phyloP scores from a whole-genome alignment of 2,329 filamentous ascomycete genomes.

The Epichloe sylvatica region DNA sequence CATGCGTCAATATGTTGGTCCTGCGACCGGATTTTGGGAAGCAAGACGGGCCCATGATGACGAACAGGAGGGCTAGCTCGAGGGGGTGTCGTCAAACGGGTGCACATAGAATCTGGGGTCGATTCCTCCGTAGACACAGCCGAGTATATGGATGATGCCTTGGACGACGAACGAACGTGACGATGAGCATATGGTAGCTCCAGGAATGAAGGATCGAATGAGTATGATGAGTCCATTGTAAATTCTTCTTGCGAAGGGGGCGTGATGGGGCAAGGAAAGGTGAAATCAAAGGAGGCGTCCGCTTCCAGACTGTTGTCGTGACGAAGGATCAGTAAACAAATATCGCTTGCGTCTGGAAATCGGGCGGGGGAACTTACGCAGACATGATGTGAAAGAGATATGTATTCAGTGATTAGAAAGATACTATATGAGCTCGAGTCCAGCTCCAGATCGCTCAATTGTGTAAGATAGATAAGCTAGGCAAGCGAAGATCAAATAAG shows the following conservation, averaged over 20 bases:
- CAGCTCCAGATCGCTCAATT: slow-evolving; percentile 8
- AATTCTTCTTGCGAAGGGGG: slow-evolving; percentile 13
- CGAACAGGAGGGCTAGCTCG: slow-evolving; percentile 55
- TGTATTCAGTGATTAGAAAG: neutral
- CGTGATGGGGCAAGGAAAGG: slow-evolving; percentile 28
- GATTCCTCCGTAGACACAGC: slow-evolving; percentile 43
- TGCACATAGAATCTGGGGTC: slow-evolving; percentile 50
- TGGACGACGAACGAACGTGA: slow-evolving; percentile 51
- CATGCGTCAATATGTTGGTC: slow-evolving; percentile 55
- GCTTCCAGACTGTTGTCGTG: slow-evolving; percentile 39
- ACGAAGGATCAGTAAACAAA: neutral
- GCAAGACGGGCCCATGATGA: slow-evolving; percentile 63
- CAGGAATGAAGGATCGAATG: slow-evolving; percentile 43
- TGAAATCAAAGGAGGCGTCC: slow-evolving; percentile 49
- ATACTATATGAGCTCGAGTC: slow-evolving; percentile 7
- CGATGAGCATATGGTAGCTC: slow-evolving; percentile 38
- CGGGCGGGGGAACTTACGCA: slow-evolving; percentile 3
- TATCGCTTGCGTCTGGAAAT: neutral
- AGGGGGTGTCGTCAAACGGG: slow-evolving; percentile 53
- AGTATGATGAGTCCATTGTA: slow-evolving; percentile 22
- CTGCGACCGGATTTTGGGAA: slow-evolving; percentile 76
- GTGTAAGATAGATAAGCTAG: neutral
- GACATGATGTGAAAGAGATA: slow-evolving; percentile 1
- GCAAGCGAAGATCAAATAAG: neutral
- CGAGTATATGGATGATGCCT: slow-evolving; percentile 50